Percentiles rank a stretch among this genome's conserved stretches.
These are phyloP conservation scores for Spatholobus suberectus DNA, from an alignment of 306 rosid genomes.

Conservation along the genomic window DNA sequence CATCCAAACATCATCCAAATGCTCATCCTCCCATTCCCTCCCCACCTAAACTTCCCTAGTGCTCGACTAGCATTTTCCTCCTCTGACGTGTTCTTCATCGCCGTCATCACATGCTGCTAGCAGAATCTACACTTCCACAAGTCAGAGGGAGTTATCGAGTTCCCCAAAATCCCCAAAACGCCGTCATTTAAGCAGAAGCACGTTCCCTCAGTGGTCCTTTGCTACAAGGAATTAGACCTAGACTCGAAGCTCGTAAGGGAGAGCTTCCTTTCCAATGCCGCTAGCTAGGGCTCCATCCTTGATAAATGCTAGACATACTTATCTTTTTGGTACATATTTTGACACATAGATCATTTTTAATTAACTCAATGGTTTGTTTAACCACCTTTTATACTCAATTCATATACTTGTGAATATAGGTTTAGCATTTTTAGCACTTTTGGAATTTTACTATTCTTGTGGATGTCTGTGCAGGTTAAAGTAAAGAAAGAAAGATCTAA, in stretches of 20 bases:
- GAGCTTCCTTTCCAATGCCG: constrained; percentile 33
- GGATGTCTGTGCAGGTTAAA: no score
- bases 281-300: constrained; percentile 59
- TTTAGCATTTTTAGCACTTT: no score
- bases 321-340: no score
- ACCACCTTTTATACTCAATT: no score
- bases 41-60: constrained; percentile 70
- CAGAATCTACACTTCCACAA: neutral
- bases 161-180: constrained; percentile 39
- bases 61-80: constrained; percentile 16
- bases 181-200: constrained; percentile 59
- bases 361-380: no score
- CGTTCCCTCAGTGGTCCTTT: constrained; percentile 47
- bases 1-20: constrained; percentile 60
- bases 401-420: no score
- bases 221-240: constrained; percentile 50
- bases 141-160: no score
- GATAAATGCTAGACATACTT: no score
- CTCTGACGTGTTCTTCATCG: neutral
- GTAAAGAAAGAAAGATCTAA: no score
- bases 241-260: constrained; percentile 52
- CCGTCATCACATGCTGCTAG: constrained; percentile 42
- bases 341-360: no score
- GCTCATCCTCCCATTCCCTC: constrained; percentile 65
- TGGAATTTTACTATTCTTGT: no score